phyloP scores from a whole-genome alignment of 768 basidiomycete species.

The Dacryopinax primogenitus region DNA sequence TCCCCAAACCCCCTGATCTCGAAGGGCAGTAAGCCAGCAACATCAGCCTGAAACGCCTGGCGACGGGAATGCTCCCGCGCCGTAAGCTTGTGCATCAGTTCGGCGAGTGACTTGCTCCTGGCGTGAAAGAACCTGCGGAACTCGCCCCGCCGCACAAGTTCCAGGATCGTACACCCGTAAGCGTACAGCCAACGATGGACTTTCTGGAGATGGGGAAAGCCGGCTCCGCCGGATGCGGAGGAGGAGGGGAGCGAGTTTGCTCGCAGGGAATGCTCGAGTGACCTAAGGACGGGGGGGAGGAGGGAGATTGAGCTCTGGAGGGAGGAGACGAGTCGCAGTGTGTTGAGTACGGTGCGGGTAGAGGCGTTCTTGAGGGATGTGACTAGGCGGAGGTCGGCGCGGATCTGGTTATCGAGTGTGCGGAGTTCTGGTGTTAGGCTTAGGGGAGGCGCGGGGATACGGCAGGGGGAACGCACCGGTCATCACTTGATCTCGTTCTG shows the following conservation, averaged over 20 bases:
- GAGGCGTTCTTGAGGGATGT: slow-evolving; percentile 26
- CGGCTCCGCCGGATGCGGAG: slow-evolving; percentile 30
- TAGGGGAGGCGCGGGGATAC: neutral
- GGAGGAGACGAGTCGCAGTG: slow-evolving; percentile 60
- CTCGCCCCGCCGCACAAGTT: slow-evolving; percentile 81
- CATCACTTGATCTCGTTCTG: slow-evolving; percentile 23
- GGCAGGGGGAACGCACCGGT: neutral
- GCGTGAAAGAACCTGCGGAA: slow-evolving; percentile 71
- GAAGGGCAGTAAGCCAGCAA: slow-evolving; percentile 78
- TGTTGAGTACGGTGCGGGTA: slow-evolving; percentile 34
- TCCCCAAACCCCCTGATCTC: slow-evolving; percentile 52
- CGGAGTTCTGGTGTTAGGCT: neutral
- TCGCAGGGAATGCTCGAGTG: slow-evolving; percentile 61
- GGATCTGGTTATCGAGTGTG: neutral
- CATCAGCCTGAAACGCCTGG: slow-evolving; percentile 70
- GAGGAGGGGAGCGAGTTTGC: slow-evolving; percentile 28
- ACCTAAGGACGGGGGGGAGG: slow-evolving; percentile 49
- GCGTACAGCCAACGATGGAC: slow-evolving; percentile 83
- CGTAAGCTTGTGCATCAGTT: slow-evolving; percentile 77
- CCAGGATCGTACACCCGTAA: slow-evolving; percentile 80
- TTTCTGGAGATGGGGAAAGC: slow-evolving; percentile 82
- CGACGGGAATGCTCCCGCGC: slow-evolving; percentile 70
- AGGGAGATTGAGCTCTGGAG: slow-evolving; percentile 73
- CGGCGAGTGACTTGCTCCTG: slow-evolving; percentile 65
- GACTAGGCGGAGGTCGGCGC: neutral